These are phyloP conservation scores for Lactarius deliciosus DNA, from an alignment of 768 basidiomycete genomes.

Conservation along the genomic window DNA sequence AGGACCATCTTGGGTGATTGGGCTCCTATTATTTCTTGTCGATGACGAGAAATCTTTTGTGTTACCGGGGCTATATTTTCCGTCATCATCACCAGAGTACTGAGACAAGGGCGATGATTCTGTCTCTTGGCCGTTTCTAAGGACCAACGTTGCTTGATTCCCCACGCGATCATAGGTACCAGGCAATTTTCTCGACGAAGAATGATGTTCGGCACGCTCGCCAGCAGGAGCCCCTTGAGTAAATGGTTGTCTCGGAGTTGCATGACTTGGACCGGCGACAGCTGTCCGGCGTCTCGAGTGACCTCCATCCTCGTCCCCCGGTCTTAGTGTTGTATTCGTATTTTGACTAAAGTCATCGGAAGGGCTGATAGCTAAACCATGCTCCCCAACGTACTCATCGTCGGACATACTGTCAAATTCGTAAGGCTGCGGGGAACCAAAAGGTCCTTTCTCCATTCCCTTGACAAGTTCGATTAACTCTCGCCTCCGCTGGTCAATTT, in stretches of 20 bases:
- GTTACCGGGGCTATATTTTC: not conserved
- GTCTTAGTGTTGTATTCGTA: conserved; percentile 3
- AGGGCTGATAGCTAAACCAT: conserved; percentile 33
- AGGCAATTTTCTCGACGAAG: not conserved
- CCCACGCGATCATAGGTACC: not conserved
- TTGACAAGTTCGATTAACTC: conserved; percentile 26
- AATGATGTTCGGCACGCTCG: not conserved
- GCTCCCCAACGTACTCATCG: conserved; percentile 32
- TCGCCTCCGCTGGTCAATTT: conserved; percentile 22
- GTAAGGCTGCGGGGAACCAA: conserved; percentile 6
- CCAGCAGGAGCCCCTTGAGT: not conserved
- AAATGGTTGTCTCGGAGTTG: conserved; percentile 10
- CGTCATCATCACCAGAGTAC: conserved; percentile 23
- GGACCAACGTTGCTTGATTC: not conserved
- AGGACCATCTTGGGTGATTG: not conserved
- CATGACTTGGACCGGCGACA: not conserved
- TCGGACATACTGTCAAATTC: conserved; percentile 20
- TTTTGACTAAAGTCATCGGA: conserved; percentile 18
- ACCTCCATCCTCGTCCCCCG: not conserved
- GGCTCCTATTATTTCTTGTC: not conserved
- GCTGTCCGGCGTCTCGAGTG: conserved; percentile 3
- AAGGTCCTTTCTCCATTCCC: conserved; percentile 16
- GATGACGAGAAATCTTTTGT: not conserved
- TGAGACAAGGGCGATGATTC: conserved; percentile 20
- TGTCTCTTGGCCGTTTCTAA: conserved; percentile 2